Evolutionary conservation across 2,329 filamentous ascomycete species (phyloP), one percentile per base, ranked within the genome.

Genomic region (Scedosporium apiospermum): DNA sequence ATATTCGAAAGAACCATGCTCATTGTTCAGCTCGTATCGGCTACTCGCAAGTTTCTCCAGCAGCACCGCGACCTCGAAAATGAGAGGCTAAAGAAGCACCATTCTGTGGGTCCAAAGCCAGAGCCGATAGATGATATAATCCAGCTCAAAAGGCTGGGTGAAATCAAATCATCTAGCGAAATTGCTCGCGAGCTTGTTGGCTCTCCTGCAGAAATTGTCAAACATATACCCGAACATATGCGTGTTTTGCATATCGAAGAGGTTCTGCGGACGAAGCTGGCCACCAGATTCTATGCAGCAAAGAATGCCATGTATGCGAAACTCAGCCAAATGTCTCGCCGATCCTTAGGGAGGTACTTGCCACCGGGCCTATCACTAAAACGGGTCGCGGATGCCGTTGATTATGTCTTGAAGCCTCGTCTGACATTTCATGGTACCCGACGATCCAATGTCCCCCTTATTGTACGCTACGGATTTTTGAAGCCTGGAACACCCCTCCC

Each of bases 381-480:
- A 23, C 49, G 60, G 6, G n/a, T 67, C 10, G 69, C 75, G 55
- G 69, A 72, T 30, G 65, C 77, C 4, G 68, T 76, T 0, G 70
- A 76, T 18, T 68, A 76, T 51, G 68, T 80, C 23, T 63, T 68
- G 10, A 69, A 68, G 34, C 74, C 75, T 3, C 67, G 67, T 10
- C 64, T 76, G 12, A 77, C 75, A 1, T 80, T 75, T 62, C 76
- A 80, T 65, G 75, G 76, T 46, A 78, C 75, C 0, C 65, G 66
- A 4, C 70, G 73, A 14, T 62, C 70, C 23, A 67, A 67, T 4
- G 72, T 79, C 3, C 70, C 74, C 3, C 77, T 74, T 1, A 80
- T 80, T 51, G 73, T 80, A 12, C 73, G 74, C 10, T 67, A 77
- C 63, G 77, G 77, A 2, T 79, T 80, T 63, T 66, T 78, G 5